A percentile compares a stretch with the other conserved stretches of the same genome.
These are phyloP conservation scores for Rhizomucor pusillus DNA, from an alignment of 371 early-diverging fungal genomes.

Conservation along the genomic window DNA sequence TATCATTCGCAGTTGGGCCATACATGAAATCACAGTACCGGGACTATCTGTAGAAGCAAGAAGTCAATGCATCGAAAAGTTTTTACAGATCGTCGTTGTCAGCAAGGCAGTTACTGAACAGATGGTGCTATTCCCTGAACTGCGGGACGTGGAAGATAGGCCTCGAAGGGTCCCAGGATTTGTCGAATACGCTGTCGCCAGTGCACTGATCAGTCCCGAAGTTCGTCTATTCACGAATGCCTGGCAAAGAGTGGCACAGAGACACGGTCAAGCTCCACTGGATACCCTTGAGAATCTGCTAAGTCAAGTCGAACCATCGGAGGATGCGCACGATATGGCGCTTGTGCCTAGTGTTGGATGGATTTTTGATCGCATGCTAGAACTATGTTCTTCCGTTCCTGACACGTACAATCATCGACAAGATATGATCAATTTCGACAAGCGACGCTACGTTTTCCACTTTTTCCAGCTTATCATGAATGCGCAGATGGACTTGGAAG, in stretches of 20 bases:
- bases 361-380: conserved; percentile 54
- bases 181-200: conserved; percentile 74
- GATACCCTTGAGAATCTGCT: conserved; percentile 58
- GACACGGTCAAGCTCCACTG: conserved; percentile 44
- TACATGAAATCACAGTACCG: conserved; percentile 56
- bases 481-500: conserved; percentile 31
- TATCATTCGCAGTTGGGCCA: conserved; percentile 73
- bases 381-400: conserved; percentile 43
- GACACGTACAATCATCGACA: conserved; percentile 41
- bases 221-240: conserved; percentile 64
- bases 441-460: conserved; percentile 64
- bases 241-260: conserved; percentile 64
- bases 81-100: conserved; percentile 56
- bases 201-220: conserved; percentile 79
- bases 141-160: conserved; percentile 19
- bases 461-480: conserved; percentile 57
- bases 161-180: conserved; percentile 65
- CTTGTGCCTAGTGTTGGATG: conserved; percentile 53
- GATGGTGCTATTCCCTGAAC: conserved; percentile 32
- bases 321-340: conserved; percentile 4
- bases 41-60: conserved; percentile 51
- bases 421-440: conserved; percentile 66
- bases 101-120: conserved; percentile 48
- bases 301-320: conserved; percentile 7
- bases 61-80: conserved; percentile 59